phyloP scores from a whole-genome alignment of 225 moss, liverwort and hornwort genomes.

The Polytrichum commune region DNA sequence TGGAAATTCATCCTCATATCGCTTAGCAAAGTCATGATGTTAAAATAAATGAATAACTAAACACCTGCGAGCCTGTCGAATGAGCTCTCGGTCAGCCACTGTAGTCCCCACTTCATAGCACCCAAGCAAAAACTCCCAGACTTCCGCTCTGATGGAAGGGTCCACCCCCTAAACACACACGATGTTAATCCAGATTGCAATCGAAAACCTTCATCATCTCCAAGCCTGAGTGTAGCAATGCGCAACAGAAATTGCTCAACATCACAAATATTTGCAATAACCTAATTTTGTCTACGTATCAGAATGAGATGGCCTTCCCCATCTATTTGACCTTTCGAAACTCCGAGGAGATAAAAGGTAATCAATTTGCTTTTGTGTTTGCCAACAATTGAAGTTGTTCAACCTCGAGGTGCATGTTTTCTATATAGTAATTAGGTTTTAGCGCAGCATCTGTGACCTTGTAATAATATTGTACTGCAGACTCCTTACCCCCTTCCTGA shows the following conservation, averaged over 20 bases:
- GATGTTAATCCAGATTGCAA: slow-evolving; percentile 23
- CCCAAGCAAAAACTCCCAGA: slow-evolving; percentile 93
- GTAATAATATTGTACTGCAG: no score
- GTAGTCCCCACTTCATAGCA: slow-evolving; percentile 79
- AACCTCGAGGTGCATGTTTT: no score
- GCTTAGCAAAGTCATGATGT: not conserved
- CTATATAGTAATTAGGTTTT: no score
- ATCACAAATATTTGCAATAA: not conserved
- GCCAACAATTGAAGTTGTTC: no score
- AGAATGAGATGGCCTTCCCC: no score
- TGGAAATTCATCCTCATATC: not conserved
- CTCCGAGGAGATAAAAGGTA: not conserved
- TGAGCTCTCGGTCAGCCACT: slow-evolving; percentile 57
- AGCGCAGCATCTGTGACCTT: no score
- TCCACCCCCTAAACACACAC: slow-evolving; percentile 71
- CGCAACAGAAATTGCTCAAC: not conserved
- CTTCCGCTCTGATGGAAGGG: slow-evolving; percentile 85
- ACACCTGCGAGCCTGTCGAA: slow-evolving; percentile 80
- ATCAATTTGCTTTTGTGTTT: not conserved
- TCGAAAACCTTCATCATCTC: slow-evolving; percentile 9
- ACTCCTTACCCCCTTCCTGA: slow-evolving; percentile 62
- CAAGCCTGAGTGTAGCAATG: slow-evolving; percentile 5
- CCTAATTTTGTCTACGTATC: not conserved
- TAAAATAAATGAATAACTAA: no score
- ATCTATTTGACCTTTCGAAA: no score